A percentile compares a stretch with the other conserved stretches of the same genome.
Conservation (phyloP, 352 stramenopile species). For the Pythium aquatile region DNA sequence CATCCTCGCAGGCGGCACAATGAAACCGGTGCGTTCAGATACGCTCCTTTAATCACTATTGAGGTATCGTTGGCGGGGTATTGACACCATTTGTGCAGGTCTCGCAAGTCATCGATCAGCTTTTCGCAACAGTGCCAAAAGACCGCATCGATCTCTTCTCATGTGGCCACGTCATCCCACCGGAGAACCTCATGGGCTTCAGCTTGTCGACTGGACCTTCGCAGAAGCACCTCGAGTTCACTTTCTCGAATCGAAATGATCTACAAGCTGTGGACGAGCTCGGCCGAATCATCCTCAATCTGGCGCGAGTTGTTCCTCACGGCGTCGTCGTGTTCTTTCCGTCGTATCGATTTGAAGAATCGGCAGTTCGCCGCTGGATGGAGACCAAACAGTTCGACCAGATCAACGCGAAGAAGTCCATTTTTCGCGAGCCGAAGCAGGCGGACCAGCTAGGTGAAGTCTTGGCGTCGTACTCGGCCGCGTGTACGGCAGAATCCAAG, state of each 20-base stretch:
- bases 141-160: conserved; percentile 93
- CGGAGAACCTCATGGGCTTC: conserved; percentile 88
- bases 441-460: conserved; percentile 91
- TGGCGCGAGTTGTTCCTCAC: conserved; percentile 88
- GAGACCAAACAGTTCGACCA: conserved; percentile 72
- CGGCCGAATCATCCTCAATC: conserved; percentile 90
- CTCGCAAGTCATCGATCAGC: conserved; percentile 92
- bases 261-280: conserved; percentile 92
- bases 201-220: conserved; percentile 79
- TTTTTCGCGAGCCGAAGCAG: conserved; percentile 95
- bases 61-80: not conserved
- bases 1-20: conserved; percentile 97
- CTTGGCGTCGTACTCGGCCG: conserved; percentile 81
- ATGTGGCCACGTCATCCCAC: conserved; percentile 98
- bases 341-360: conserved; percentile 96
- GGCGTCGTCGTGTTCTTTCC: conserved; percentile 98
- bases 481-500: conserved; percentile 31
- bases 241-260: conserved; percentile 74
- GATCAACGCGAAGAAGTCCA: conserved; percentile 85
- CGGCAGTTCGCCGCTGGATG: conserved; percentile 87
- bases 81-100: conserved; percentile 38
- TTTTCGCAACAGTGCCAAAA: conserved; percentile 85
- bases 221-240: conserved; percentile 93
- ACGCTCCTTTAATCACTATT: not conserved
- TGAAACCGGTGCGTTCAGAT: conserved; percentile 85